A percentile compares a stretch with the other conserved stretches of the same genome.
These are phyloP conservation scores for fission yeast (Schizosaccharomyces pombe) DNA, from an alignment of 805 yeast species.

Conservation along the genomic window DNA sequence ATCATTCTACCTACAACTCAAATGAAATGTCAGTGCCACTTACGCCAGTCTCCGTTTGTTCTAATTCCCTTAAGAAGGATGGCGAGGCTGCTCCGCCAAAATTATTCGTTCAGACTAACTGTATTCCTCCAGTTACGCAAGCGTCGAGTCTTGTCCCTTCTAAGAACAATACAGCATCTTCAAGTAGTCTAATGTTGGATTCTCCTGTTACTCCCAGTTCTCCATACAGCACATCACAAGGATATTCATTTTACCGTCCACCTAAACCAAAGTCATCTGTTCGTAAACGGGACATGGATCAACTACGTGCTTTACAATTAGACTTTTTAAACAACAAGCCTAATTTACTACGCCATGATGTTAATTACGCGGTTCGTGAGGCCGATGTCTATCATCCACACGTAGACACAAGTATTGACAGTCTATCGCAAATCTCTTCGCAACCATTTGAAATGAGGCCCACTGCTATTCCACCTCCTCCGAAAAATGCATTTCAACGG, in stretches of 20 bases:
- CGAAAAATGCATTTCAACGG: not conserved
- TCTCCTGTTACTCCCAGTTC: not conserved
- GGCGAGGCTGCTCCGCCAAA: too few relatives aligned
- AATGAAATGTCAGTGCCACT: too few relatives aligned
- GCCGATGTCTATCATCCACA: slow-evolving; percentile 2
- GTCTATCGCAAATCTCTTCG: not conserved
- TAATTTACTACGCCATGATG: not conserved
- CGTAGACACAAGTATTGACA: not conserved
- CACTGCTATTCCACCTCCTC: not conserved
- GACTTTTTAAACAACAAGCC: not conserved
- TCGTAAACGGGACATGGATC: not conserved
- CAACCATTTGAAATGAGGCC: not conserved
- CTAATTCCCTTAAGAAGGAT: too few relatives aligned
- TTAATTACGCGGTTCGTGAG: slow-evolving; percentile 1
- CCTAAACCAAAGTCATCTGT: not conserved
- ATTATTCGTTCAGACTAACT: too few relatives aligned
- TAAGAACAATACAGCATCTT: not conserved
- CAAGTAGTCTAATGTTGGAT: not conserved
- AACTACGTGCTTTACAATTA: not conserved
- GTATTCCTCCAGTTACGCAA: too few relatives aligned
- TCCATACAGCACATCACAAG: not conserved
- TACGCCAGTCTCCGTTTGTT: too few relatives aligned
- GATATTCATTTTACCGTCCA: not conserved
- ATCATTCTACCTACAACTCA: too few relatives aligned
- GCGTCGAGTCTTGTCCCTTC: too few relatives aligned